These are phyloP conservation scores for Coelastrella sp. DNA, from an alignment of 139 green algal genomes.

Conservation along the genomic window DNA sequence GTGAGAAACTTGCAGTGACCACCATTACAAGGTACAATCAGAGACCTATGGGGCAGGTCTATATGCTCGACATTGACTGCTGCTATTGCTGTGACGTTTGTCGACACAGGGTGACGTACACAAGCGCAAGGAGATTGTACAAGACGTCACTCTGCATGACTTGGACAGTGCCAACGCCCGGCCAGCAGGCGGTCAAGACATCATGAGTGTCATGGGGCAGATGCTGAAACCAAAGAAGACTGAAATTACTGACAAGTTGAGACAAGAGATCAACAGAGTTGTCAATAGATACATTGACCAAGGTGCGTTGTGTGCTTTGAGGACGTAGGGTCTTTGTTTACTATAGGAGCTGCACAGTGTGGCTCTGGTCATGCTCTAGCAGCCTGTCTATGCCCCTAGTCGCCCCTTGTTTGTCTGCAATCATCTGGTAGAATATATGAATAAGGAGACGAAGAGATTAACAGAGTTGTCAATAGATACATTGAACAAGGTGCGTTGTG, in stretches of 20 bases:
- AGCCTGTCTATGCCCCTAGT: neutral
- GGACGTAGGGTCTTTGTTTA: too few relatives aligned
- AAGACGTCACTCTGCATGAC: constrained; percentile 99
- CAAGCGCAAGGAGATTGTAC: constrained; percentile 99
- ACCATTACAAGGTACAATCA: too few relatives aligned
- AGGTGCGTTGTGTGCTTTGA: constrained; percentile 50
- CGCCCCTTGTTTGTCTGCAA: too few relatives aligned
- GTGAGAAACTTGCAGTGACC: too few relatives aligned
- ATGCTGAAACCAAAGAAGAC: constrained; percentile 99
- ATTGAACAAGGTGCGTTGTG: constrained; percentile 74
- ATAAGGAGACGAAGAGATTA: too few relatives aligned
- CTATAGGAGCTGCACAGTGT: too few relatives aligned
- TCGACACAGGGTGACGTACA: constrained; percentile 94
- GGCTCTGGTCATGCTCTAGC: neutral
- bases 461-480: constrained; percentile 90
- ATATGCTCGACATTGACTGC: neutral
- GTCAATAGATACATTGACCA: constrained; percentile 83
- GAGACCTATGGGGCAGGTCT: too few relatives aligned
- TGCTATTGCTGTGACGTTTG: neutral
- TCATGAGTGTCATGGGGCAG: constrained; percentile 88
- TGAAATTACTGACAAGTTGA: constrained; percentile 99
- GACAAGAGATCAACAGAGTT: constrained; percentile 98
- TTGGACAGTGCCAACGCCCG: constrained; percentile 96
- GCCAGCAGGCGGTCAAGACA: constrained; percentile 73
- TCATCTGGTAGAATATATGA: too few relatives aligned